Conservation (phyloP, 192 early-diverging fungal species). For the Rhizophagus prolifer region DNA sequence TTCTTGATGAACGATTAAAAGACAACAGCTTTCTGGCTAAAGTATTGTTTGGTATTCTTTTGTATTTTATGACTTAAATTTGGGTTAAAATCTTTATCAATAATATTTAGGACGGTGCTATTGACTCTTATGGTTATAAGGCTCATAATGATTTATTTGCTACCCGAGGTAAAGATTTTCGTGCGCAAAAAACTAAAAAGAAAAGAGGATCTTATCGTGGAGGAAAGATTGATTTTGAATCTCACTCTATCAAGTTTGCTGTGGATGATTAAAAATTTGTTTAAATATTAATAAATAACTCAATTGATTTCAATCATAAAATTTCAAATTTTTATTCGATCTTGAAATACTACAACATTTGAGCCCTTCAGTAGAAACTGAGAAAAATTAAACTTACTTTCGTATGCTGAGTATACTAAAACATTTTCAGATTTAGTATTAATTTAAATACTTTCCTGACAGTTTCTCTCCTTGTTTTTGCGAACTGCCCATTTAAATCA, state of each 20-base stretch:
- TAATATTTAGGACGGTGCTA: conserved; percentile 51
- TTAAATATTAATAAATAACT: neutral
- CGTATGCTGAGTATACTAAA: too few species aligned
- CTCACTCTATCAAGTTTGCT: conserved; percentile 88
- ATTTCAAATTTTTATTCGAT: neutral
- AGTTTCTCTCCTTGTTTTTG: too few species aligned
- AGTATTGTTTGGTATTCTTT: neutral
- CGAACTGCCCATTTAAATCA: too few species aligned
- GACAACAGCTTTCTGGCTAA: conserved; percentile 29
- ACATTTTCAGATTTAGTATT: too few species aligned
- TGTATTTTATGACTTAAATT: neutral
- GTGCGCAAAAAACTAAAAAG: conserved; percentile 97
- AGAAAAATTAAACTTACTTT: too few species aligned
- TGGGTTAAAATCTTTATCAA: neutral
- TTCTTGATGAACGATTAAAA: conserved; percentile 21
- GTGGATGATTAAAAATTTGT: neutral
- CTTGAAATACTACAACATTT: too few species aligned
- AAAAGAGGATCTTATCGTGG: conserved; percentile 94
- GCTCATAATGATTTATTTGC: conserved; percentile 91
- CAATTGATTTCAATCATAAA: neutral
- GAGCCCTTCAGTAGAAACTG: neutral
- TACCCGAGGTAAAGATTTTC: conserved; percentile 88
- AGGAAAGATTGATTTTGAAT: conserved; percentile 80
- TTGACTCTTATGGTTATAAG: conserved; percentile 85
- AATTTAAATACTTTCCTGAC: too few species aligned